Conservation (phyloP, 225 moss, liverwort and hornwort genomes). For the Antitrichia curtipendula region DNA sequence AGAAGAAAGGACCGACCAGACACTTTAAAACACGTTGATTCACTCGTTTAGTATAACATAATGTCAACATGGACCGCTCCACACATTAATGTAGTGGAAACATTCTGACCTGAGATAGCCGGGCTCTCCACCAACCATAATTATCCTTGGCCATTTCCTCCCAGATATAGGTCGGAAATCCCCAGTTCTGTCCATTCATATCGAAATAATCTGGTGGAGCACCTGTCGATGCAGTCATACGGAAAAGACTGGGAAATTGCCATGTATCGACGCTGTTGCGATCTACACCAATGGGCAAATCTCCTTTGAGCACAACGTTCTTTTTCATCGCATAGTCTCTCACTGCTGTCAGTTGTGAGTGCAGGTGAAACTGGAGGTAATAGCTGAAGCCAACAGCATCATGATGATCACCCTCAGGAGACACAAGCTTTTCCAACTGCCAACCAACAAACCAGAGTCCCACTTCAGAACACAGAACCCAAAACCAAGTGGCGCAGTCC, state of each 20-base stretch:
- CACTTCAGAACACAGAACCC: background rate
- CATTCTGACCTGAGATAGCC: conserved; percentile 62
- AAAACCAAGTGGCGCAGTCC: background rate
- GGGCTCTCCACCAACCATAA: conserved; percentile 88
- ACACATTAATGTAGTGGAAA: background rate
- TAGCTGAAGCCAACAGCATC: conserved; percentile 59
- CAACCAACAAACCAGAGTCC: background rate
- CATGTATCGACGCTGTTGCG: conserved; percentile 91
- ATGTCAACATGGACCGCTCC: background rate
- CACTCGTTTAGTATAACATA: background rate
- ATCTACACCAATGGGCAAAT: conserved; percentile 88
- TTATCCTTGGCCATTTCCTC: conserved; percentile 95
- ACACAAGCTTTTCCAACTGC: conserved; percentile 66
- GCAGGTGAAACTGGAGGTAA: conserved; percentile 81
- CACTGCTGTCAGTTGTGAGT: conserved; percentile 64
- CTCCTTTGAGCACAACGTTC: conserved; percentile 75
- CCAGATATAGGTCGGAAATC: conserved; percentile 90
- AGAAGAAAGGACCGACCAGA: background rate
- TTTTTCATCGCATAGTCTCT: conserved; percentile 68
- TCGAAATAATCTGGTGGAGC: conserved; percentile 92
- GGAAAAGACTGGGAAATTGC: conserved; percentile 71
- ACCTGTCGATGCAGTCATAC: conserved; percentile 84
- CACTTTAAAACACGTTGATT: background rate
- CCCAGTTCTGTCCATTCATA: conserved; percentile 87
- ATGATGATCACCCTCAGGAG: conserved; percentile 36